phyloP scores from a whole-genome alignment of 345 rosid species.

The Turnera subulata region DNA sequence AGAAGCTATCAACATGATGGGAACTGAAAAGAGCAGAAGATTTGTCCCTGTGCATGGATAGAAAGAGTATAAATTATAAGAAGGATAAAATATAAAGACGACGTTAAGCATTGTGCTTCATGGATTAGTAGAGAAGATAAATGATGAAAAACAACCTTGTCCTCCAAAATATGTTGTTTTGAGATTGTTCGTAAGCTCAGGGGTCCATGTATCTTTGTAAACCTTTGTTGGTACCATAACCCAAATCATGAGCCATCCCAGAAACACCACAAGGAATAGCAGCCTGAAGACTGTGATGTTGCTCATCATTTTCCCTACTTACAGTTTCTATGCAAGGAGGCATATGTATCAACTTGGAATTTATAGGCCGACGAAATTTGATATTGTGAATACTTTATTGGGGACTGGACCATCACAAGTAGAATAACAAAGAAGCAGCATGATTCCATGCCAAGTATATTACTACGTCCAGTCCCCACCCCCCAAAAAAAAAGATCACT shows the following conservation, averaged over 20 bases:
- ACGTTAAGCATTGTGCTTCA: too few relatives aligned
- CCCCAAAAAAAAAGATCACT: too few relatives aligned
- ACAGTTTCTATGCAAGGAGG: background rate
- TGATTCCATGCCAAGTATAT: conserved; percentile 13
- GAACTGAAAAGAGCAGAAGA: conserved; percentile 54
- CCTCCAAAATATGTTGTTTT: conserved; percentile 49
- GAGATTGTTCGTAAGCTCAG: conserved; percentile 32
- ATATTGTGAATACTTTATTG: background rate
- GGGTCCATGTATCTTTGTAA: conserved; percentile 38
- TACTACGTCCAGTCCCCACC: too few relatives aligned
- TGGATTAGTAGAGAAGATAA: background rate
- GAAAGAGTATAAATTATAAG: too few relatives aligned
- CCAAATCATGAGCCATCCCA: conserved; percentile 57
- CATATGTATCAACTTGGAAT: background rate
- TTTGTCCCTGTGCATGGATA: conserved; percentile 37
- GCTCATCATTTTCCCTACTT: conserved; percentile 15
- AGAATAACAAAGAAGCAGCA: too few relatives aligned
- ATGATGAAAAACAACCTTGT: conserved; percentile 36
- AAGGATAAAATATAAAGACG: too few relatives aligned
- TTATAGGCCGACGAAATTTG: background rate
- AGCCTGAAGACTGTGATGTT: conserved; percentile 15
- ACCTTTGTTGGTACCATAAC: conserved; percentile 43
- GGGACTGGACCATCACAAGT: too few relatives aligned
- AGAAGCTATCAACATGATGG: conserved; percentile 54
- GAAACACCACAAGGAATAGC: conserved; percentile 30